Conservation (phyloP, 1,284 basidiomycete genomes). For the Schizophyllum amplum region DNA sequence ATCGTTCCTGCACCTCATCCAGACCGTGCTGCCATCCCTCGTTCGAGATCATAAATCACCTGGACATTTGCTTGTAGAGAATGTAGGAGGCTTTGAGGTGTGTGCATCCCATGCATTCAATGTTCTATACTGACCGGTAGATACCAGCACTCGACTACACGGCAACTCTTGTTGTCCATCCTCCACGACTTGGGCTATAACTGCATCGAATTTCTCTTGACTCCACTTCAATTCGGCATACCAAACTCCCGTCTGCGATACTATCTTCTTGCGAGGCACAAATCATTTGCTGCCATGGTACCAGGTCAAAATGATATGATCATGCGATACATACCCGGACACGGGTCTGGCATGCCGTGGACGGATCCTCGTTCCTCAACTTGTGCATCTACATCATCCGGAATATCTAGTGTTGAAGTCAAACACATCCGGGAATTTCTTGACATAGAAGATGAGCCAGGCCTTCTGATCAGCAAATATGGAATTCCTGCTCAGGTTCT, state of each 20-base stretch:
- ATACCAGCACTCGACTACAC: conserved; percentile 52
- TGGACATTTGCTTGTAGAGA: conserved; percentile 57
- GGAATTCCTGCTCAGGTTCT: conserved; percentile 56
- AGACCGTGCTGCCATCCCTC: conserved; percentile 56
- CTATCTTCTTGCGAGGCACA: conserved; percentile 61
- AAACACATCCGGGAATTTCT: conserved; percentile 1
- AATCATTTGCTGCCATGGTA: conserved; percentile 28
- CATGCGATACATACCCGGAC: conserved; percentile 47
- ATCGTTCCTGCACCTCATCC: conserved; percentile 64
- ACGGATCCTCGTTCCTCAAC: conserved; percentile 26
- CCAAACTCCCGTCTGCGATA: conserved; percentile 75
- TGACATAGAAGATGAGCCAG: conserved; percentile 2
- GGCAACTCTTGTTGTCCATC: conserved; percentile 39
- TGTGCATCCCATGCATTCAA: conserved; percentile 1
- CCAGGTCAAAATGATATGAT: conserved; percentile 18
- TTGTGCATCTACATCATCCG: background rate
- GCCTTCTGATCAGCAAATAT: conserved; percentile 10
- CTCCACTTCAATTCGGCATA: conserved; percentile 67
- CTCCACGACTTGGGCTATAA: conserved; percentile 47
- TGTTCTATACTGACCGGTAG: conserved; percentile 6
- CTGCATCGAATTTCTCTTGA: conserved; percentile 56
- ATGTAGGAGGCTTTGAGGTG: conserved; percentile 77
- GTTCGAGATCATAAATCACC: conserved; percentile 36
- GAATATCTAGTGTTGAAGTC: background rate
- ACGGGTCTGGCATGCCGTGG: conserved; percentile 28